Evolutionary conservation across 805 yeast species (phyloP), one percentile per base, ranked within the genome.

Genomic region (Ogataea naganishii): DNA sequence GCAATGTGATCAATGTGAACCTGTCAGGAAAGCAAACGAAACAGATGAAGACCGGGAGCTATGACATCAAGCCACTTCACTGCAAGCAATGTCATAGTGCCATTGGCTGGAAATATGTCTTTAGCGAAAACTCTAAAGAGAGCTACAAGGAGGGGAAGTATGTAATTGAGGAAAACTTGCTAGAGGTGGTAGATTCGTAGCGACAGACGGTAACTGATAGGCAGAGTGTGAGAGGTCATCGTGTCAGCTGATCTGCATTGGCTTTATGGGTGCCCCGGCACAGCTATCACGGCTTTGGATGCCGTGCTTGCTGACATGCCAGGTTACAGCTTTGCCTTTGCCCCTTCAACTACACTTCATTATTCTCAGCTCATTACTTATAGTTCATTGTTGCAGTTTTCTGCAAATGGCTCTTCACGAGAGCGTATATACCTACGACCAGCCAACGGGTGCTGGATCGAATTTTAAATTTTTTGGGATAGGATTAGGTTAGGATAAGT

Each of bases 51-150:
- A 56, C 62, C 4, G 62, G 62, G 1, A 37, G 41, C 11, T 56
- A 53, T 34, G 50, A 42, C 20, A 48, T 56, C n/a, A 47, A 43
- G 24, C 21, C 29, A 7, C 41, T 56, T 19, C 33, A 31, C 15
- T 56, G 62, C 38, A 33, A 40, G 24, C 62, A 56, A 33, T 56
- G 62, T 32, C 34, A 40, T 13, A 29, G 27, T 7, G 34, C 37
- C 14, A 18, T 56, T 9, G 62, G 62, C 9, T 56, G 62, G 62
- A 52, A 51, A 33, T 56, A 56, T 30, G 32, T 56, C 11, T 45
- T 39, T 26, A 41, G 55, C 29, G 51, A 51, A 19, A 43, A 44
- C 19, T 34, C 38, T 6, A 36, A 41, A 16, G 53, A 56, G 34
- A 47, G 40, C 24, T 56, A 56, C 30, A 56, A 56, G 31, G 51